These are phyloP conservation scores for Colletotrichum echinochloae DNA, from an alignment of 2,329 filamentous ascomycete species.

Conservation along the genomic window DNA sequence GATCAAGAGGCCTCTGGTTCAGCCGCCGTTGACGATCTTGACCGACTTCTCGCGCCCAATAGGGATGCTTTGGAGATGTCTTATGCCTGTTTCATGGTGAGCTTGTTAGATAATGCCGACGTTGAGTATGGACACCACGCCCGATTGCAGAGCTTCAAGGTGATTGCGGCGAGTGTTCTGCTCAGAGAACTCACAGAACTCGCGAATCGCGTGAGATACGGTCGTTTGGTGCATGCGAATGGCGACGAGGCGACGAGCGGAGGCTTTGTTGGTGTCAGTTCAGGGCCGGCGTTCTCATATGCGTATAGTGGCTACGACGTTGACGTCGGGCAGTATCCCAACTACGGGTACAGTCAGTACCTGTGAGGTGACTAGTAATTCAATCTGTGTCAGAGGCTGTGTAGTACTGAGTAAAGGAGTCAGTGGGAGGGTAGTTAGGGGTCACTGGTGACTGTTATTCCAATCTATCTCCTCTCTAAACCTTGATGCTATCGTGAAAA, in stretches of 20 bases:
- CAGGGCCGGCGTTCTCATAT: slow-evolving; percentile 9
- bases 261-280: slow-evolving; percentile 29
- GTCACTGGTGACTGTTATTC: too few relatives aligned
- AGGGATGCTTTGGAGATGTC: slow-evolving; percentile 49
- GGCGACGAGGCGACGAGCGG: background rate
- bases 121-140: slow-evolving; percentile 27
- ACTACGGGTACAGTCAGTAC: slow-evolving; percentile 30
- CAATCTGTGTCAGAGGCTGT: too few relatives aligned
- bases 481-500: too few relatives aligned
- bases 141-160: slow-evolving; percentile 50
- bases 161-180: slow-evolving; percentile 53
- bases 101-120: slow-evolving; percentile 30
- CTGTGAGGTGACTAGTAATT: background rate
- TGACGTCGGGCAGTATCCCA: slow-evolving; percentile 35
- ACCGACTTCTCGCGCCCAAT: slow-evolving; percentile 21
- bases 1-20: background rate
- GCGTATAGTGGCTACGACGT: slow-evolving; percentile 33
- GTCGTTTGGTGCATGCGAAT: background rate
- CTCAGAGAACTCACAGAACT: slow-evolving; percentile 46
- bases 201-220: slow-evolving; percentile 19
- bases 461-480: too few relatives aligned
- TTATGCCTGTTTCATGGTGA: slow-evolving; percentile 51
- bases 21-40: slow-evolving; percentile 19
- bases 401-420: too few relatives aligned
- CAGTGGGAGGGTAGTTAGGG: too few relatives aligned